Conservation (phyloP, 768 basidiomycete genomes). For the Omphalotus guepiniiformis region DNA sequence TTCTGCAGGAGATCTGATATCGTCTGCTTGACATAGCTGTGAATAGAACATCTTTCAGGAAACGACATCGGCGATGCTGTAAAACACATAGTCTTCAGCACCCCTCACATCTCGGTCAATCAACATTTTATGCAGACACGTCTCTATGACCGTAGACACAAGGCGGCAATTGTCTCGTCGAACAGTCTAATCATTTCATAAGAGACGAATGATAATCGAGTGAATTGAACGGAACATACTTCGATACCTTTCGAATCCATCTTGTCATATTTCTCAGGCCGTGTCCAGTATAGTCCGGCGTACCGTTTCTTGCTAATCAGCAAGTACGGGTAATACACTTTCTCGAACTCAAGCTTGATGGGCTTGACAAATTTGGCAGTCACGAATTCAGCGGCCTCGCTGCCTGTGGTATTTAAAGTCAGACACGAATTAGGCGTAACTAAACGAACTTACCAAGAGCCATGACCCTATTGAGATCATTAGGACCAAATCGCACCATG, state of each 20-base stretch:
- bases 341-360: slow-evolving; percentile 99
- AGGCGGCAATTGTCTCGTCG: slow-evolving; percentile 98
- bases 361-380: slow-evolving; percentile 89
- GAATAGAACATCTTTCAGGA: slow-evolving; percentile 1
- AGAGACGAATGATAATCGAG: not conserved
- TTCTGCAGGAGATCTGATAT: slow-evolving; percentile 95
- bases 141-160: slow-evolving; percentile 96
- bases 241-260: slow-evolving; percentile 99
- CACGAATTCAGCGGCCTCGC: slow-evolving; percentile 89
- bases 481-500: slow-evolving; percentile 95
- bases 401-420: slow-evolving; percentile 46
- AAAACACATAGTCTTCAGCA: slow-evolving; percentile 78
- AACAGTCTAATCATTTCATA: slow-evolving; percentile 64
- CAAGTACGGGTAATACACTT: slow-evolving; percentile 97
- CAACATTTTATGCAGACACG: slow-evolving; percentile 96
- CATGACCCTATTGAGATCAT: slow-evolving; percentile 86
- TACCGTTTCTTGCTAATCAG: slow-evolving; percentile 99
- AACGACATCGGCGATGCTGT: not conserved
- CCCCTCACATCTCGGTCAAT: slow-evolving; percentile 92
- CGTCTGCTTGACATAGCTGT: slow-evolving; percentile 86
- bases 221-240: slow-evolving; percentile 39
- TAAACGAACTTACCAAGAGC: slow-evolving; percentile 59
- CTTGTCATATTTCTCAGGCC: slow-evolving; percentile 92
- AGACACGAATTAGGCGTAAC: not conserved
- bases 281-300: slow-evolving; percentile 97